These are phyloP conservation scores for Mangifera indica DNA, from an alignment of 345 rosid species.

Conservation along the genomic window DNA sequence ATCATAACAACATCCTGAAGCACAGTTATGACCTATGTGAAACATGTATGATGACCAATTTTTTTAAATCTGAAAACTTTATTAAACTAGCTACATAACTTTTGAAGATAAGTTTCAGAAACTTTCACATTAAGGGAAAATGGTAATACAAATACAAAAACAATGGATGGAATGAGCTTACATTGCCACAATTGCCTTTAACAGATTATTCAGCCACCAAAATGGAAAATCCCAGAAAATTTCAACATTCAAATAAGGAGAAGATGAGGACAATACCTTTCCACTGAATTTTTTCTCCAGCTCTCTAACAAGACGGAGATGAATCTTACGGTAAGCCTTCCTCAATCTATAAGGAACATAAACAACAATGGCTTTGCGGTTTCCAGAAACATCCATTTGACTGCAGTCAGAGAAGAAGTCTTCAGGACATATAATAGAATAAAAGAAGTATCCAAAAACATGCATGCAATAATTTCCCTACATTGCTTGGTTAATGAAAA, in stretches of 20 bases:
- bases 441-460: background rate
- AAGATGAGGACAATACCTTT: constrained; percentile 39
- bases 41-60: background rate
- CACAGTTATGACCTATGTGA: background rate
- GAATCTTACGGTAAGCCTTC: constrained; percentile 82
- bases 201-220: background rate
- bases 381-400: constrained; percentile 67
- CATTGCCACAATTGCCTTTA: too few relatives aligned
- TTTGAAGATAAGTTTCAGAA: too few relatives aligned
- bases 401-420: constrained; percentile 31
- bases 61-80: background rate
- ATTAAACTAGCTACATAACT: background rate
- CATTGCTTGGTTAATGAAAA: constrained; percentile 74
- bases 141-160: background rate
- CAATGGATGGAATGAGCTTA: too few relatives aligned
- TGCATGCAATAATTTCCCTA: constrained; percentile 25
- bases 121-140: background rate
- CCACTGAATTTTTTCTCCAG: constrained; percentile 96
- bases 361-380: constrained; percentile 78
- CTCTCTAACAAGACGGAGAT: constrained; percentile 80
- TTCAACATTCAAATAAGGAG: background rate
- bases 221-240: background rate
- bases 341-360: constrained; percentile 78
- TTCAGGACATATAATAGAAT: background rate
- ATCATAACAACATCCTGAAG: constrained; percentile 67